phyloP scores from a whole-genome alignment of 352 stramenopile species.

The Phytophthora citrophthora region DNA sequence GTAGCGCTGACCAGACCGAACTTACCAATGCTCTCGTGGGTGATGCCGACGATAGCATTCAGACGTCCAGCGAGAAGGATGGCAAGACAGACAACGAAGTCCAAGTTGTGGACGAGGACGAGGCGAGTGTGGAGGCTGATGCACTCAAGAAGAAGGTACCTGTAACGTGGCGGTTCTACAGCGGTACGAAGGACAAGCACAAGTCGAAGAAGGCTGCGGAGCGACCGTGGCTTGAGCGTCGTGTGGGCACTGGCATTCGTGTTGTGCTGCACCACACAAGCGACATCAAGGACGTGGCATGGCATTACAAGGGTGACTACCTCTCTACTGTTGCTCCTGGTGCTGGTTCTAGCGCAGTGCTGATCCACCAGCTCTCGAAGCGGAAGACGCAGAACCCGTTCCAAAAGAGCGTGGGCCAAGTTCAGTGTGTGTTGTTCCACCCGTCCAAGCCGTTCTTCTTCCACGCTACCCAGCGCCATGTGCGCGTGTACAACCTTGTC shows the following conservation, averaged over 20 bases:
- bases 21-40: slow-evolving; percentile 95
- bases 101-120: slow-evolving; percentile 73
- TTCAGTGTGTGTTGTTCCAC: slow-evolving; percentile 98
- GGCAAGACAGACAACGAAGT: slow-evolving; percentile 42
- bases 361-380: slow-evolving; percentile 99
- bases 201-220: slow-evolving; percentile 53
- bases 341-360: slow-evolving; percentile 90
- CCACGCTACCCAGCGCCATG: slow-evolving; percentile 98
- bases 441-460: slow-evolving; percentile 99
- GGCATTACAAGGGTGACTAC: slow-evolving; percentile 99
- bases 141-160: slow-evolving; percentile 90
- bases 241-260: slow-evolving; percentile 82
- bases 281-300: slow-evolving; percentile 94
- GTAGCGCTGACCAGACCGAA: slow-evolving; percentile 92
- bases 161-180: slow-evolving; percentile 91
- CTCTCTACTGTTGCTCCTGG: slow-evolving; percentile 94
- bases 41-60: slow-evolving; percentile 79
- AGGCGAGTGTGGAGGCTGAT: slow-evolving; percentile 72
- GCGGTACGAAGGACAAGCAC: slow-evolving; percentile 80
- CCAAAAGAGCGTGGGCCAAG: slow-evolving; percentile 92
- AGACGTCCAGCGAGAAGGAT: slow-evolving; percentile 48
- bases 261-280: slow-evolving; percentile 89
- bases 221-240: slow-evolving; percentile 73
- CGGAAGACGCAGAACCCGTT: slow-evolving; percentile 97
- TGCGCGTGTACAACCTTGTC: slow-evolving; percentile 99